Evolutionary conservation across 768 basidiomycete species (phyloP), one percentile per base, ranked within the genome.

Genomic region (Rhodotorula babjevae): DNA sequence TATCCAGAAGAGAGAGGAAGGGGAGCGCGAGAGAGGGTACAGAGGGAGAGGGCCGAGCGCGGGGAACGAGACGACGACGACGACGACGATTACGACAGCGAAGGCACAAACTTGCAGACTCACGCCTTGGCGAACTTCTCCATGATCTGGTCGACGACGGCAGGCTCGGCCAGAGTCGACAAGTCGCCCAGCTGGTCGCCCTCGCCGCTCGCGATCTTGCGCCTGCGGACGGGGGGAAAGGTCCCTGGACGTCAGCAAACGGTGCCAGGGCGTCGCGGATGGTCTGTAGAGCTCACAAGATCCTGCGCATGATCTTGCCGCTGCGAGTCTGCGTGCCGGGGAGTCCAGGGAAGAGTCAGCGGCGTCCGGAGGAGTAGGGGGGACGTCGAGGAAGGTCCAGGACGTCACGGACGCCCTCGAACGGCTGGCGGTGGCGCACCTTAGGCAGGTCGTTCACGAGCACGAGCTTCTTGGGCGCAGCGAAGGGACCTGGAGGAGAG

Each of bases 241-340:
- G n/a, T n/a, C n/a, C n/a, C n/a, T n/a, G n/a, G 9, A 36, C 36
- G 36, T 36, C 36, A 36, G 36, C n/a, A n/a, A n/a, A n/a, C n/a
- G n/a, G n/a, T n/a, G n/a, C n/a, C n/a, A n/a, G n/a, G n/a, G n/a
- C n/a, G n/a, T n/a, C n/a, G n/a, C n/a, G n/a, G n/a, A n/a, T n/a
- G n/a, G n/a, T n/a, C n/a, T n/a, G n/a, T n/a, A n/a, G n/a, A n/a
- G n/a, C n/a, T n/a, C n/a, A n/a, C n/a, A n/a, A n/a, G n/a, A n/a
- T n/a, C n/a, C n/a, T n/a, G n/a, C n/a, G n/a, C 90, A 97, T 94
- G 81, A 93, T 92, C 90, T 98, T 98, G 56, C 94, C 94, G 25
- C 89, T 91, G 60, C 95, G 85, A 47, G 95, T 97, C 44, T 46
- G 44, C 12, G 44, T 9, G 8, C 44, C 14, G 12, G 18, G 44